Evolutionary conservation across 2,329 filamentous ascomycete species (phyloP), one percentile per base, ranked within the genome.

Genomic region (Colletotrichum sidae): DNA sequence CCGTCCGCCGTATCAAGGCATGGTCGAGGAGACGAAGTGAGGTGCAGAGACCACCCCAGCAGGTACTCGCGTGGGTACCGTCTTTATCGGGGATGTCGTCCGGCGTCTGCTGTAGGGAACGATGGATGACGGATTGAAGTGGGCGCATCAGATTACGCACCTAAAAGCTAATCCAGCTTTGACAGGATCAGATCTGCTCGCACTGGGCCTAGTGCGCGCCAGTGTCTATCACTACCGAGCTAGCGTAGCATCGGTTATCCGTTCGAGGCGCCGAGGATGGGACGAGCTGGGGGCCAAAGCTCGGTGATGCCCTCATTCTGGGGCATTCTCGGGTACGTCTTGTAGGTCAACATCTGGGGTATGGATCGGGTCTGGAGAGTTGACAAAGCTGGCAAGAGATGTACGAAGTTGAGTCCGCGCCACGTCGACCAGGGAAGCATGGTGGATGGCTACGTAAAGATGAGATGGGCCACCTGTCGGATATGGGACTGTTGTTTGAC

Each of bases 111-210:
- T 37, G 46, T n/a, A 42, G 49, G 17, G 41, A 47, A 53, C 39
- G 62, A 62, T 56, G 58, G 52, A 62, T 53, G 62, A 46, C 54
- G 52, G 53, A 42, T 49, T 41, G 52, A 42, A 42, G 52, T 62
- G 58, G 58, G 47, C 52, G 62, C 15, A 50, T 56, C 58, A 59
- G 49, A 59, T 59, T 65, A 41, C 38, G 45, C 42, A 54, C 44
- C n/a, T 60, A 37, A 12, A 17, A 44, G 53, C 54, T 25, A 25
- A 25, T 58, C 60, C 54, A 60, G 64, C 64, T 65, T 54, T 65
- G 60, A 67, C 60, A 65, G 58, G 47, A 62, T 65, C 58, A 47
- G 58, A 65, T 65, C 58, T 65, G 42, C 47, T 65, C n/a, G 52
- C 62, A 47, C 62, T 42, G 52, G 56, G 39, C 53, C 55, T 65